Percentiles rank a stretch among this genome's conserved stretches.
These are phyloP conservation scores for Paecilomyces sp. DNA, from an alignment of 2,329 filamentous ascomycete species.

Conservation along the genomic window DNA sequence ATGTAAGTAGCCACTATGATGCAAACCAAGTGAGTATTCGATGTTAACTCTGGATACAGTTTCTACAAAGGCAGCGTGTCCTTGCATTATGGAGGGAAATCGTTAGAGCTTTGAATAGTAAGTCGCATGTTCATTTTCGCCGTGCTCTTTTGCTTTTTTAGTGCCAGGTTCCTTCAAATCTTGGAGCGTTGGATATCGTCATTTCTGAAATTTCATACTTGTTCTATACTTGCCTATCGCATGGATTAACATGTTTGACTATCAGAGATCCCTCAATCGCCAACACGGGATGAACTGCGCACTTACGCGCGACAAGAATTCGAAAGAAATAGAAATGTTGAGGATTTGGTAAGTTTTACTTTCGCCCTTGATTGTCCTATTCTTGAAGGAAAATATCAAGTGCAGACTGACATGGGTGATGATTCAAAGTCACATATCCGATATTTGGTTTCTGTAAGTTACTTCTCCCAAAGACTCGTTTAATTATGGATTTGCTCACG, in stretches of 20 bases:
- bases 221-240: neutral
- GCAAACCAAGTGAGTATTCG: neutral
- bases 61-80: slow-evolving; percentile 36
- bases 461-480: neutral
- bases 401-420: neutral
- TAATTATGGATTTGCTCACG: slow-evolving; percentile 1
- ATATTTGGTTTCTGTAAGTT: slow-evolving; percentile 35
- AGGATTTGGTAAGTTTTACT: slow-evolving; percentile 29
- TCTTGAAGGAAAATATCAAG: neutral
- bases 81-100: slow-evolving; percentile 39
- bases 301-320: slow-evolving; percentile 40
- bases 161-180: neutral
- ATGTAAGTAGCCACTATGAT: slow-evolving; percentile 20
- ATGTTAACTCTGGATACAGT: slow-evolving; percentile 16
- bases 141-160: too few species aligned
- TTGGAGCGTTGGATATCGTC: too few species aligned
- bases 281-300: slow-evolving; percentile 33
- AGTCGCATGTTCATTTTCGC: slow-evolving; percentile 3
- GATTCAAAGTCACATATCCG: slow-evolving; percentile 30
- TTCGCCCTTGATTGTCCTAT: neutral
- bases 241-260: neutral
- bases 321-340: slow-evolving; percentile 34
- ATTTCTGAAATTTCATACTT: neutral
- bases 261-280: slow-evolving; percentile 31
- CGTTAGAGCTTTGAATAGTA: slow-evolving; percentile 32